Conservation (phyloP, 2,329 filamentous ascomycete genomes). For the Aureobasidium sp. region DNA sequence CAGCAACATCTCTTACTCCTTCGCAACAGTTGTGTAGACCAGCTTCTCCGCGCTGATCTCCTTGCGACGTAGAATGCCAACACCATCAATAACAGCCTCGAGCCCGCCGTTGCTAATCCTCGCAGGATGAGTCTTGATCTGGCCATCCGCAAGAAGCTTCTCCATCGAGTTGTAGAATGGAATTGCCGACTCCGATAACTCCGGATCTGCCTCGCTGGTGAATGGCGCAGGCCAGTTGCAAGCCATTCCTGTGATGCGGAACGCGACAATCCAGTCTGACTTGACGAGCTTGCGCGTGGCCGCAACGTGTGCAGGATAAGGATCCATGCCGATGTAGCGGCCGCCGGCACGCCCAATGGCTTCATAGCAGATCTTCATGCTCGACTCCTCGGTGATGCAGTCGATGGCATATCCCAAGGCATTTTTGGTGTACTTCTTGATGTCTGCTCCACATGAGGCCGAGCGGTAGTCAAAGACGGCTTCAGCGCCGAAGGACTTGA, state of each 20-base stretch:
- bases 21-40: neutral
- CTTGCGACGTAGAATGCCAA: neutral
- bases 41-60: slow-evolving; percentile 1
- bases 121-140: neutral
- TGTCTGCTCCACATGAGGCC: slow-evolving; percentile 23
- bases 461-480: slow-evolving; percentile 37
- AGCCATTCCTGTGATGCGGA: slow-evolving; percentile 1
- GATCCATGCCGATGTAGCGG: slow-evolving; percentile 30
- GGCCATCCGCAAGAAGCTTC: neutral
- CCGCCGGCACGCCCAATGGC: slow-evolving; percentile 31
- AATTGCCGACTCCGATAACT: neutral
- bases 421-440: slow-evolving; percentile 31
- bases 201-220: neutral
- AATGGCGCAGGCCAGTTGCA: neutral
- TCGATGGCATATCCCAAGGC: slow-evolving; percentile 34
- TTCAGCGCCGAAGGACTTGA: slow-evolving; percentile 34
- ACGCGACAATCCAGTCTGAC: slow-evolving; percentile 7
- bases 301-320: slow-evolving; percentile 17
- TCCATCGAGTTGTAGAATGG: neutral
- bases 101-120: neutral
- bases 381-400: slow-evolving; percentile 29
- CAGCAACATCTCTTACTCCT: neutral
- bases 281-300: slow-evolving; percentile 4
- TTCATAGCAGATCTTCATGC: slow-evolving; percentile 11
- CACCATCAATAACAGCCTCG: neutral